Evolutionary conservation across 179 eudicot genomes (phyloP).

Genomic region (Camellia oleifera): DNA sequence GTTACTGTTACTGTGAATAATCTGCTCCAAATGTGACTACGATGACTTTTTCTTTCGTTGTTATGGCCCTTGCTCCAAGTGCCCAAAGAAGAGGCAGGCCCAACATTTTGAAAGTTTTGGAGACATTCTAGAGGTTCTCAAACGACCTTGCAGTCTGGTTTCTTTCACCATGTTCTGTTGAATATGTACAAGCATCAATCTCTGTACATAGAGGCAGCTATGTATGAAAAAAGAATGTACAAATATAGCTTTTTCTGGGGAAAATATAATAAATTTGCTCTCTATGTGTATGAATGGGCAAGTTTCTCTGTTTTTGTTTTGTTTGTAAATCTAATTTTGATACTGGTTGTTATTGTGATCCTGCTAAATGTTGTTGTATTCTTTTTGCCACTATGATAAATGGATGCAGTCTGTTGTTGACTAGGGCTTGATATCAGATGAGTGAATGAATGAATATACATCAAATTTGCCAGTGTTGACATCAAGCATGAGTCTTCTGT

Average conservation of each 20-base stretch:
- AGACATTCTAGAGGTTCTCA: not conserved
- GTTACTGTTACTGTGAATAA: constrained; percentile 87
- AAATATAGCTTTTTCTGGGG: not conserved
- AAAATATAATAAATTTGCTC: not conserved
- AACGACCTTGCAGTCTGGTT: not conserved
- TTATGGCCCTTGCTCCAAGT: not conserved
- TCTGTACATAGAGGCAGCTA: constrained; percentile 8
- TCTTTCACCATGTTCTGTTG: not conserved
- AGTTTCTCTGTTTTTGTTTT: too few species aligned
- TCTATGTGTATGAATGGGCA: not conserved
- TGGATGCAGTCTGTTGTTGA: not conserved
- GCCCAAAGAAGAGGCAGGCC: not conserved
- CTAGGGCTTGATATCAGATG: not conserved
- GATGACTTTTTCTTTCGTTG: not conserved
- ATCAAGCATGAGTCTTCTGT: not conserved
- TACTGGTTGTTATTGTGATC: not conserved
- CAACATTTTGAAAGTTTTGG: not conserved
- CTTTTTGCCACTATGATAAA: not conserved
- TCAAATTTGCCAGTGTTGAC: not conserved
- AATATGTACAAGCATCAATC: not conserved
- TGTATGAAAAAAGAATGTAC: constrained; percentile 1
- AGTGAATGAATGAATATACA: not conserved
- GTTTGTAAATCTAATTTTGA: not conserved
- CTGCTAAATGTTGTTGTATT: constrained; percentile 3
- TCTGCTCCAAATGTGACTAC: constrained; percentile 81